These are phyloP conservation scores for Gossypium ekmanianum DNA, from an alignment of 345 rosid species.

Conservation along the genomic window DNA sequence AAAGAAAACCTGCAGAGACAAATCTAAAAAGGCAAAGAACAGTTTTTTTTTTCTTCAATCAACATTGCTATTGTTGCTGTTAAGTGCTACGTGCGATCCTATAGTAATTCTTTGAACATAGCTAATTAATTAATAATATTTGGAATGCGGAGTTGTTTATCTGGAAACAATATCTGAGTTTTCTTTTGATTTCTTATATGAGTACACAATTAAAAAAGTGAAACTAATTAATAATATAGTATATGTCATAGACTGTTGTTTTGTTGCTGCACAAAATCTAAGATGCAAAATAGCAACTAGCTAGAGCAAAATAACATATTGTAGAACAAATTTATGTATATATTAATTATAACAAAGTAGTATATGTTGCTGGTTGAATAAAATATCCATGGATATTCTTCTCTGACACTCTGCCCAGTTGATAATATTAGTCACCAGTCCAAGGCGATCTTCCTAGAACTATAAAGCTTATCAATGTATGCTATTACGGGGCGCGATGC, in stretches of 20 bases:
- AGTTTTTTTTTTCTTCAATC: too few species aligned
- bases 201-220: neutral
- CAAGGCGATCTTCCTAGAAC: conserved; percentile 61
- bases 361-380: neutral
- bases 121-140: too few species aligned
- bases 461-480: conserved; percentile 69
- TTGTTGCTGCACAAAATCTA: neutral
- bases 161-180: too few species aligned
- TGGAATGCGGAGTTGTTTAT: too few species aligned
- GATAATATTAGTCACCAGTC: conserved; percentile 52
- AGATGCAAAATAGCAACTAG: neutral
- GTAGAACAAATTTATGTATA: neutral
- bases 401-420: neutral
- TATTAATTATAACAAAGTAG: too few species aligned
- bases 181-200: too few species aligned
- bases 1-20: too few species aligned
- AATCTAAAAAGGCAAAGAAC: too few species aligned
- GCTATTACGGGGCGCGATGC: conserved; percentile 59
- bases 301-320: neutral
- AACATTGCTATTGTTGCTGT: too few species aligned
- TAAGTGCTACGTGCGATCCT: too few species aligned
- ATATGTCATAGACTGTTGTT: neutral
- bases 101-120: too few species aligned
- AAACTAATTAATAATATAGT: neutral
- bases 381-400: neutral